Percentiles rank a stretch among this genome's conserved stretches.
These are phyloP conservation scores for Picea mariana DNA, from an alignment of 83 land plant species.

Conservation along the genomic window DNA sequence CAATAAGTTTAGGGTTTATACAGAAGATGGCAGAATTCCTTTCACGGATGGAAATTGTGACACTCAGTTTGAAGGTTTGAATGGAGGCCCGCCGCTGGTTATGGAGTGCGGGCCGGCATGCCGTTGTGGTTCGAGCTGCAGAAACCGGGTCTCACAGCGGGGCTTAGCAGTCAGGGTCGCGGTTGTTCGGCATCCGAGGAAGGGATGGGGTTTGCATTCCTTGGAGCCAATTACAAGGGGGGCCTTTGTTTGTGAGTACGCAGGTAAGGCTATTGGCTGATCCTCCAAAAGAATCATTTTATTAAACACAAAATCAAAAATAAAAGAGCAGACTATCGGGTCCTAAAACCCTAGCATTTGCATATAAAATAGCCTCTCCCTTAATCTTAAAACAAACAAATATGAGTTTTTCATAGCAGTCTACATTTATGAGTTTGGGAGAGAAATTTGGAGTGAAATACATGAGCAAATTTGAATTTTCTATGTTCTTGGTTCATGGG, in stretches of 20 bases:
- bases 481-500: too few species aligned
- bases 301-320: too few species aligned
- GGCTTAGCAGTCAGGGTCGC: slow-evolving; percentile 45
- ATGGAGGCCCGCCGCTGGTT: background rate
- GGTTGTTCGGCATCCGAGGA: slow-evolving; percentile 36
- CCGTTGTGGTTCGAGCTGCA: slow-evolving; percentile 28
- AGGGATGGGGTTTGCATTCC: slow-evolving; percentile 62
- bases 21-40: slow-evolving; percentile 5
- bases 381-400: too few species aligned
- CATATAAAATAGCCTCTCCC: too few species aligned
- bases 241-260: slow-evolving; percentile 62
- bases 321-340: too few species aligned
- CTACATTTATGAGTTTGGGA: too few species aligned
- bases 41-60: background rate
- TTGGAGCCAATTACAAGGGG: slow-evolving; percentile 29
- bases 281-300: too few species aligned
- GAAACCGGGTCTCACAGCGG: slow-evolving; percentile 42
- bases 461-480: too few species aligned
- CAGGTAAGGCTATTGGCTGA: slow-evolving; percentile 29
- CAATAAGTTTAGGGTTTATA: slow-evolving; percentile 1
- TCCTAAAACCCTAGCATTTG: too few species aligned
- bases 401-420: too few species aligned
- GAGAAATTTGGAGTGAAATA: too few species aligned
- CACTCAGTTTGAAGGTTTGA: background rate
- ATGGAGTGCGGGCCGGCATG: slow-evolving; percentile 15